phyloP scores from a whole-genome alignment of 1,139 yeast genomes.

The Saccharomyces hybrid region DNA sequence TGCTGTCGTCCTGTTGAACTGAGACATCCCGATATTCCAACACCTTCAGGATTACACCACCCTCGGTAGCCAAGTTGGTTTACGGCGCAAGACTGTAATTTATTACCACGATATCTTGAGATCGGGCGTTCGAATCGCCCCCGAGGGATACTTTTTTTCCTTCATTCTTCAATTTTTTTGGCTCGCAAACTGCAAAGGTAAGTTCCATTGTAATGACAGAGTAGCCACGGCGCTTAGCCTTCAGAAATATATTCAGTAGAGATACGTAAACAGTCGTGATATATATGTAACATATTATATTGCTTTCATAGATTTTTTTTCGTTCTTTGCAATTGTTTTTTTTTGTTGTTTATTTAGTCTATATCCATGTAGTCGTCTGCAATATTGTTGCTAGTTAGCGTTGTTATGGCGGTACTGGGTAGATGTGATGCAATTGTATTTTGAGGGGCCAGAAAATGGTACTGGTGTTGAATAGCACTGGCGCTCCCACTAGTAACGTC shows the following conservation, averaged over 20 bases:
- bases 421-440: not conserved
- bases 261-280: slow-evolving; percentile 1
- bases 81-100: slow-evolving; percentile 11
- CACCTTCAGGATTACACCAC: not conserved
- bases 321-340: too few species aligned
- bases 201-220: too few species aligned
- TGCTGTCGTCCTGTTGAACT: too few species aligned
- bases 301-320: too few species aligned
- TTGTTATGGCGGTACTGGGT: not conserved
- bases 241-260: not conserved
- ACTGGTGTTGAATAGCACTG: not conserved
- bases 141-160: slow-evolving; percentile 7
- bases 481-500: not conserved
- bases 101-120: slow-evolving; percentile 10
- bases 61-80: slow-evolving; percentile 7
- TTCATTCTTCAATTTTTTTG: not conserved
- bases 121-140: slow-evolving; percentile 14
- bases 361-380: not conserved
- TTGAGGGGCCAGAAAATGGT: not conserved
- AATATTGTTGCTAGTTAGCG: not conserved
- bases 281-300: not conserved
- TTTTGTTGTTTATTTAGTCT: not conserved
- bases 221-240: not conserved
- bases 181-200: too few species aligned
- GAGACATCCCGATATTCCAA: too few species aligned